phyloP scores from a whole-genome alignment of 192 early-diverging fungal genomes.

The Chytriomyces sp. region DNA sequence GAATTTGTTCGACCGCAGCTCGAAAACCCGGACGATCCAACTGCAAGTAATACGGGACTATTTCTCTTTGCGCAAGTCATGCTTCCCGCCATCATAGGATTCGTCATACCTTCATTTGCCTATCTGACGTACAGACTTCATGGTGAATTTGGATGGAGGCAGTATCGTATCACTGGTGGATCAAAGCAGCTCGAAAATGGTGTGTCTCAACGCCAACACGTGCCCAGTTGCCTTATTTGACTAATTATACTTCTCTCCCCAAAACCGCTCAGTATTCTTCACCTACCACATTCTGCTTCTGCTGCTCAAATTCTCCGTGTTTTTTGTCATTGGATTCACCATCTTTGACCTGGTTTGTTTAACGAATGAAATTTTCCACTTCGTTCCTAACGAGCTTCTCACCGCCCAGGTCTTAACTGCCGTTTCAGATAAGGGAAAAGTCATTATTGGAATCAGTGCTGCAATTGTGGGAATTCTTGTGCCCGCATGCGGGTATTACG shows the following conservation, averaged over 20 bases:
- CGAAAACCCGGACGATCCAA: neutral
- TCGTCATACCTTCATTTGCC: slow-evolving; percentile 29
- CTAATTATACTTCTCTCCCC: no score
- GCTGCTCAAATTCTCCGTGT: slow-evolving; percentile 25
- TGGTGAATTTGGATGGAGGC: slow-evolving; percentile 28
- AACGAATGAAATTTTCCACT: neutral
- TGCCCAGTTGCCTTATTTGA: no score
- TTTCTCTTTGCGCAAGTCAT: slow-evolving; percentile 28
- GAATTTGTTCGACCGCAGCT: neutral
- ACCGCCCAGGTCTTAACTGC: slow-evolving; percentile 14
- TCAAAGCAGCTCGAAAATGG: slow-evolving; percentile 2
- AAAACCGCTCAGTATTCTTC: slow-evolving; percentile 10
- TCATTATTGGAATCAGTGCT: slow-evolving; percentile 4
- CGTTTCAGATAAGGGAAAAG: slow-evolving; percentile 8
- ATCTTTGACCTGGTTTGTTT: slow-evolving; percentile 24
- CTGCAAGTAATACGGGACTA: neutral
- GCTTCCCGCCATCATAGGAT: slow-evolving; percentile 19
- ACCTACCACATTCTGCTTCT: slow-evolving; percentile 28
- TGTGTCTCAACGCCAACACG: no score
- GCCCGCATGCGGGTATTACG: slow-evolving; percentile 17
- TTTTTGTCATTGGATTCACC: slow-evolving; percentile 27
- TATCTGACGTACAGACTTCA: slow-evolving; percentile 18
- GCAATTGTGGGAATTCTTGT: slow-evolving; percentile 7
- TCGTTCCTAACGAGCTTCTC: neutral
- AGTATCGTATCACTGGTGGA: slow-evolving; percentile 27